A percentile compares a stretch with the other conserved stretches of the same genome.
These are phyloP conservation scores for Globisporangium rhizosaccharum DNA, from an alignment of 352 stramenopile species.

Conservation along the genomic window DNA sequence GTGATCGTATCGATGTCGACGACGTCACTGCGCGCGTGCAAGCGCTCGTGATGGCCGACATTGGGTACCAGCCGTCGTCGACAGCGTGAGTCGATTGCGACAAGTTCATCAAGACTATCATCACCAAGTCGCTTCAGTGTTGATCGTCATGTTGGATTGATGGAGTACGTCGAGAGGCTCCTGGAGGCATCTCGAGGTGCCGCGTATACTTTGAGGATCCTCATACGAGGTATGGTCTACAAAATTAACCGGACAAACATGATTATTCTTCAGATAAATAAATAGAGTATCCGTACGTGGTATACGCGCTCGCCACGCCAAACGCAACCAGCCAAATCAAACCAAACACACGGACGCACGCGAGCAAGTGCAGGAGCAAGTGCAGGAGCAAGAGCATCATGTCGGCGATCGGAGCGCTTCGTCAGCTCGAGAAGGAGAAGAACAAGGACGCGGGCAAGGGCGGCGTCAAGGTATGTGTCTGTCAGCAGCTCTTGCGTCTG, in stretches of 20 bases:
- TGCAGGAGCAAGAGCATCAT: conserved; percentile 31
- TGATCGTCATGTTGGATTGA: too few species aligned
- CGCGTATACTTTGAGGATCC: too few species aligned
- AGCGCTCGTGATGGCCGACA: conserved; percentile 1
- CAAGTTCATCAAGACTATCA: too few species aligned
- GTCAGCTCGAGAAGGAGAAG: conserved; percentile 83
- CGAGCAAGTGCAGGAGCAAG: conserved; percentile 1
- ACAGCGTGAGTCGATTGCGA: too few species aligned
- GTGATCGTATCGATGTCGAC: conserved; percentile 13
- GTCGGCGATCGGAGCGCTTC: conserved; percentile 78
- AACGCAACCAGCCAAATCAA: not conserved
- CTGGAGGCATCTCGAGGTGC: too few species aligned
- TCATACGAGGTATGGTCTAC: too few species aligned
- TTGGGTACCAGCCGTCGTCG: not conserved
- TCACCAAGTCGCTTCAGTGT: too few species aligned
- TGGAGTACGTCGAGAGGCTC: too few species aligned
- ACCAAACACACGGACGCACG: not conserved
- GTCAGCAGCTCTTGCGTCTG: too few species aligned
- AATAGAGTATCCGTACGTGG: not conserved
- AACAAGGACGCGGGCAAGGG: conserved; percentile 54
- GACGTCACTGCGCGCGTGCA: conserved; percentile 13
- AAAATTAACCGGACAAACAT: too few species aligned
- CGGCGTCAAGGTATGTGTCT: conserved; percentile 41
- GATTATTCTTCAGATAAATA: too few species aligned
- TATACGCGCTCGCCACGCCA: not conserved